These are phyloP conservation scores for Ogataea zsoltii DNA, from an alignment of 805 yeast species.

Conservation along the genomic window DNA sequence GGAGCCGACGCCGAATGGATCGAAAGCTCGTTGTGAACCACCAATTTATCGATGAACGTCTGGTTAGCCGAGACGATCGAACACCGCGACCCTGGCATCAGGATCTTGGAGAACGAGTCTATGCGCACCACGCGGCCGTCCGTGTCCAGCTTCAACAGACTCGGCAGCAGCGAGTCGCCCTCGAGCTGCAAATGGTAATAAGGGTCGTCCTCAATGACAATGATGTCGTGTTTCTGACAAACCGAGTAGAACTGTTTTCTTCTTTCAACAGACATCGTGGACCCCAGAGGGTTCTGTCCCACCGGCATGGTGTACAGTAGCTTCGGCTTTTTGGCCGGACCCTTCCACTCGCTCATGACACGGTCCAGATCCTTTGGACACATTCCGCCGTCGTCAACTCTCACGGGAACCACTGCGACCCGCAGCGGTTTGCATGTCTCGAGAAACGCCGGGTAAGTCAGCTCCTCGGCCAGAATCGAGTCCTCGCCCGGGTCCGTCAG, in stretches of 20 bases:
- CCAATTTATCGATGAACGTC: constrained; percentile 48
- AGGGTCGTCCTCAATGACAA: constrained; percentile 84
- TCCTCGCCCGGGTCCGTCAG: constrained; percentile 74
- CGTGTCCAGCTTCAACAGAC: constrained; percentile 66
- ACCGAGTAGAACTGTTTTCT: constrained; percentile 58
- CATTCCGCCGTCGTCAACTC: constrained; percentile 78
- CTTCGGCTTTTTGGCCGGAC: constrained; percentile 48
- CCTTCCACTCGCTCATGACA: constrained; percentile 67
- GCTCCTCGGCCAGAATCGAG: constrained; percentile 77
- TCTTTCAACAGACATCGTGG: constrained; percentile 58
- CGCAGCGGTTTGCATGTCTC: constrained; percentile 81
- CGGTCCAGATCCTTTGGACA: constrained; percentile 67
- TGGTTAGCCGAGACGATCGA: constrained; percentile 76
- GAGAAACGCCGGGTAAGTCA: constrained; percentile 79
- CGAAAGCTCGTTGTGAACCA: constrained; percentile 65
- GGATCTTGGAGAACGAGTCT: constrained; percentile 76
- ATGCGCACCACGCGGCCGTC: constrained; percentile 79
- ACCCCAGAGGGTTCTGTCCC: constrained; percentile 87
- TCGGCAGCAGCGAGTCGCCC: constrained; percentile 52
- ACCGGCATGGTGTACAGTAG: constrained; percentile 70
- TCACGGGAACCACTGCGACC: constrained; percentile 65
- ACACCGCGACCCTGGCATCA: constrained; percentile 75
- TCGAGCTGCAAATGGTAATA: constrained; percentile 74
- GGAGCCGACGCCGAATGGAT: constrained; percentile 77
- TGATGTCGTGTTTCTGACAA: constrained; percentile 64